These are phyloP conservation scores for Pelargonium myrrhifolium DNA, from an alignment of 441 rosid species.

Conservation along the genomic window DNA sequence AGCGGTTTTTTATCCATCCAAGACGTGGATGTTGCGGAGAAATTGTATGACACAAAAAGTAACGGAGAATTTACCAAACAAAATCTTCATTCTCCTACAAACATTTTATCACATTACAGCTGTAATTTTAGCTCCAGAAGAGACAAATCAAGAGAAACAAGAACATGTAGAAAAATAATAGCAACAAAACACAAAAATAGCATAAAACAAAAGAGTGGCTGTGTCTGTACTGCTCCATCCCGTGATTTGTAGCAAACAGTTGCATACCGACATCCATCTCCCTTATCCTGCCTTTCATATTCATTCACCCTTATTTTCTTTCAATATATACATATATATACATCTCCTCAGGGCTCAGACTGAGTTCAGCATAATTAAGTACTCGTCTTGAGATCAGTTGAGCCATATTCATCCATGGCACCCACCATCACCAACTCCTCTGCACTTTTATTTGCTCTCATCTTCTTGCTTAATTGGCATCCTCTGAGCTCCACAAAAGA, in stretches of 20 bases:
- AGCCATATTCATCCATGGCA: slow-evolving; percentile 32
- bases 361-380: neutral
- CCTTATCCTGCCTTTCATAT: neutral
- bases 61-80: too few species aligned
- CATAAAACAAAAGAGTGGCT: neutral
- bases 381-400: neutral
- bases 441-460: slow-evolving; percentile 19
- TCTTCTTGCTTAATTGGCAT: slow-evolving; percentile 27
- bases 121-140: neutral
- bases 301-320: neutral
- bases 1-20: too few species aligned
- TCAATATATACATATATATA: too few species aligned
- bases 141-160: slow-evolving; percentile 26
- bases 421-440: slow-evolving; percentile 20
- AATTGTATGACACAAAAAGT: too few species aligned
- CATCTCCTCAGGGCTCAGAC: neutral
- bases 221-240: slow-evolving; percentile 19
- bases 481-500: slow-evolving; percentile 19
- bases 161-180: neutral
- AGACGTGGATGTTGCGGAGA: too few species aligned
- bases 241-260: slow-evolving; percentile 25
- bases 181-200: neutral
- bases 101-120: too few species aligned
- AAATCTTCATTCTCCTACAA: too few species aligned
- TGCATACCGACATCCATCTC: neutral